Conservation (phyloP, 495 filamentous ascomycete species). For the Podospora australis region DNA sequence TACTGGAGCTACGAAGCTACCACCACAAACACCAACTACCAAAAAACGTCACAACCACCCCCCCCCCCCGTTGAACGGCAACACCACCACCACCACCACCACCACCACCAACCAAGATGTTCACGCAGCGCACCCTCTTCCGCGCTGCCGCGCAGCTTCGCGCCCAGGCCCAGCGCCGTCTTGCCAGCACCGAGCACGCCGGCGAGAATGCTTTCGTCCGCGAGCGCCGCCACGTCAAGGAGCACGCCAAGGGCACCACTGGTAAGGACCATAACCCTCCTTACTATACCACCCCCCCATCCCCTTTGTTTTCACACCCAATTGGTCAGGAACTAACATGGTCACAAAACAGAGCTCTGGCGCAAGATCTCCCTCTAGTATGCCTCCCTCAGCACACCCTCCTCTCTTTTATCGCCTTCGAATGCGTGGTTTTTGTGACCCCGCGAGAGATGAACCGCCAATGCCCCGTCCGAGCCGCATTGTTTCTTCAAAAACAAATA, state of each 20-base stretch:
- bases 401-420: neutral
- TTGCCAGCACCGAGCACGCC: constrained; percentile 51
- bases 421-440: constrained; percentile 27
- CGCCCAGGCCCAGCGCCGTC: constrained; percentile 59
- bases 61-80: neutral
- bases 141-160: constrained; percentile 52
- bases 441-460: too few relatives aligned
- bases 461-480: too few relatives aligned
- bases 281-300: neutral
- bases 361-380: constrained; percentile 92
- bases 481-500: too few relatives aligned
- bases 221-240: constrained; percentile 76
- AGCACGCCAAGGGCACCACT: constrained; percentile 72
- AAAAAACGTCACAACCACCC: constrained; percentile 1
- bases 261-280: constrained; percentile 52
- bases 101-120: constrained; percentile 41
- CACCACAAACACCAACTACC: constrained; percentile 6
- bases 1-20: constrained; percentile 2
- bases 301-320: too few relatives aligned
- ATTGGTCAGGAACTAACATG: constrained; percentile 12
- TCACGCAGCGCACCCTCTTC: constrained; percentile 54
- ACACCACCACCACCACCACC: constrained; percentile 2
- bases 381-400: constrained; percentile 18
- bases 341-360: constrained; percentile 66
- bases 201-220: constrained; percentile 84